Evolutionary conservation across 768 basidiomycete species (phyloP).

Genomic region (Boletus pseudo-olivaceus): DNA sequence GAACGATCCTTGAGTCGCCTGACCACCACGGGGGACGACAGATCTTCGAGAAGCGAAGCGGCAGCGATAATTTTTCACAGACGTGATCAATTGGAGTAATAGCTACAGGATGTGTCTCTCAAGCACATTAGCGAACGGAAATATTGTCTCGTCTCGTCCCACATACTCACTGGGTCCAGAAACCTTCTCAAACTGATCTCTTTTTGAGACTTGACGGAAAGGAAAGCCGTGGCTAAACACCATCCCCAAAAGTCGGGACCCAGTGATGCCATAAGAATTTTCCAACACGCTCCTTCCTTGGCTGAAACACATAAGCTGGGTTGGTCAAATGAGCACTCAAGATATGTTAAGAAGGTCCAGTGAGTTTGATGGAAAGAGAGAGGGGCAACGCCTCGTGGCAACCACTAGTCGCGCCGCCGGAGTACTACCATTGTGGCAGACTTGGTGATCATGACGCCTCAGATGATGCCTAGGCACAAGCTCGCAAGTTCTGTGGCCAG

Average conservation of each 20-base stretch:
- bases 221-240: no score
- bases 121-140: neutral
- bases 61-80: neutral
- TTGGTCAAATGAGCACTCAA: neutral
- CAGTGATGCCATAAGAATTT: neutral
- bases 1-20: neutral
- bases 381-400: no score
- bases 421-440: no score
- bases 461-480: neutral
- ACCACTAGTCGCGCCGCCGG: no score
- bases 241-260: neutral
- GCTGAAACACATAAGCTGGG: neutral
- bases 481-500: neutral
- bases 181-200: neutral
- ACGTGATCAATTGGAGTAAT: no score
- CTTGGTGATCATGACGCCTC: no score
- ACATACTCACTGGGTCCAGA: neutral
- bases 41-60: neutral
- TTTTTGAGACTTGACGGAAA: neutral
- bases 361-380: no score
- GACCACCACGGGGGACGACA: neutral
- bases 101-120: neutral
- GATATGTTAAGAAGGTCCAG: neutral
- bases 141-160: neutral
- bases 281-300: neutral